Conservation (phyloP, 2,329 filamentous ascomycete genomes). For the Zymoseptoria tritici region DNA sequence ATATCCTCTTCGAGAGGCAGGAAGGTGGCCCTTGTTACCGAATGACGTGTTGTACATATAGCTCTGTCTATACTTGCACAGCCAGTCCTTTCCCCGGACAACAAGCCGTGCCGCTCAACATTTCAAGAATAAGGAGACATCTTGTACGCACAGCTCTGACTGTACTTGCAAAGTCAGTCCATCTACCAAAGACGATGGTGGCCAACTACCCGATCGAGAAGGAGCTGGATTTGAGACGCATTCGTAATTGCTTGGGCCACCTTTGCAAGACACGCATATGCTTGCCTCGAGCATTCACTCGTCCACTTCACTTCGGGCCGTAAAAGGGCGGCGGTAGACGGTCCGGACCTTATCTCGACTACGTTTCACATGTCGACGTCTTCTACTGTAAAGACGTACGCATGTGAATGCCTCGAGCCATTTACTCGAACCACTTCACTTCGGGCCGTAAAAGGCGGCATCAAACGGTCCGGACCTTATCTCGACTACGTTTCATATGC, state of each 20-base stretch:
- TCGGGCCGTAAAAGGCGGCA: too few species aligned
- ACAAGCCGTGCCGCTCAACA: too few species aligned
- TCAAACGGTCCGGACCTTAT: too few species aligned
- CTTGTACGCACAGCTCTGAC: too few species aligned
- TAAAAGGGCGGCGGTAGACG: not conserved
- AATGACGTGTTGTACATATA: too few species aligned
- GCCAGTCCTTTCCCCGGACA: too few species aligned
- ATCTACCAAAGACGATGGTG: too few species aligned
- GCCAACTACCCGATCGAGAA: not conserved
- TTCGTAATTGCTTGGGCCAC: not conserved
- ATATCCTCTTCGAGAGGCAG: not conserved
- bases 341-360: not conserved
- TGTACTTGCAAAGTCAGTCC: too few species aligned
- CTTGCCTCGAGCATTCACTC: not conserved
- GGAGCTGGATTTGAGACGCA: not conserved
- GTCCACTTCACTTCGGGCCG: not conserved
- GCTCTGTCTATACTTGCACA: too few species aligned
- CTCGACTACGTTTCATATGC: too few species aligned
- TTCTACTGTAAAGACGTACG: not conserved
- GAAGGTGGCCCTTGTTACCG: too few species aligned
- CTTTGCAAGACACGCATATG: not conserved
- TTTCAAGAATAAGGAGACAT: too few species aligned
- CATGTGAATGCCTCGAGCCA: not conserved
- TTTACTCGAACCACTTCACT: not conserved
- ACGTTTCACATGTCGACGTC: not conserved